A percentile compares a stretch with the other conserved stretches of the same genome.
phyloP scores from a whole-genome alignment of 2,329 filamentous ascomycete species.

The Macroventuria anomochaeta region DNA sequence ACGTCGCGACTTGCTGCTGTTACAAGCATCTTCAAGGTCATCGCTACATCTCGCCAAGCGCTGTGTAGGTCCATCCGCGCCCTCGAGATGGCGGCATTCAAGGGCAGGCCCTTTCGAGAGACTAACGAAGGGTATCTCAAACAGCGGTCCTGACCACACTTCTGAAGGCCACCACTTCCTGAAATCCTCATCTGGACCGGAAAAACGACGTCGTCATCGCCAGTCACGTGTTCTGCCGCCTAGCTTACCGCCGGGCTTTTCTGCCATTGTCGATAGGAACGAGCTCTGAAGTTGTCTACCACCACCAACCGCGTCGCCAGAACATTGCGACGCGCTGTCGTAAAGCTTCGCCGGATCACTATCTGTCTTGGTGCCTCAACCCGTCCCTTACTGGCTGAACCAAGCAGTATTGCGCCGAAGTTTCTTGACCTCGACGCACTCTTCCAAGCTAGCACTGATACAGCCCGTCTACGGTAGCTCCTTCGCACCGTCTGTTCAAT shows the following conservation, averaged over 20 bases:
- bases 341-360: neutral
- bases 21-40: conserved; percentile 11
- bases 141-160: conserved; percentile 28
- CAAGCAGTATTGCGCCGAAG: neutral
- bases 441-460: neutral
- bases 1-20: conserved; percentile 9
- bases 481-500: neutral
- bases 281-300: conserved; percentile 12
- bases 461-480: conserved; percentile 1
- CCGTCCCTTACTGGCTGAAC: neutral
- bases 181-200: conserved; percentile 14
- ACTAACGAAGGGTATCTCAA: conserved; percentile 38
- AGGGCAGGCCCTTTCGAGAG: conserved; percentile 40
- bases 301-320: neutral
- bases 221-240: conserved; percentile 19
- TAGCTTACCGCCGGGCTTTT: conserved; percentile 32
- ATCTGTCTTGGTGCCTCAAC: neutral
- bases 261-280: conserved; percentile 24
- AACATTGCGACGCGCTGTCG: neutral
- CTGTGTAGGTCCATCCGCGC: conserved; percentile 41
- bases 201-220: conserved; percentile 14
- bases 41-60: conserved; percentile 34
- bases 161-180: conserved; percentile 18
- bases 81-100: conserved; percentile 38
- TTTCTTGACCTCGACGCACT: neutral